These are phyloP conservation scores for Conidiobolus incongruus DNA, from an alignment of 371 early-diverging fungal species.

Conservation along the genomic window DNA sequence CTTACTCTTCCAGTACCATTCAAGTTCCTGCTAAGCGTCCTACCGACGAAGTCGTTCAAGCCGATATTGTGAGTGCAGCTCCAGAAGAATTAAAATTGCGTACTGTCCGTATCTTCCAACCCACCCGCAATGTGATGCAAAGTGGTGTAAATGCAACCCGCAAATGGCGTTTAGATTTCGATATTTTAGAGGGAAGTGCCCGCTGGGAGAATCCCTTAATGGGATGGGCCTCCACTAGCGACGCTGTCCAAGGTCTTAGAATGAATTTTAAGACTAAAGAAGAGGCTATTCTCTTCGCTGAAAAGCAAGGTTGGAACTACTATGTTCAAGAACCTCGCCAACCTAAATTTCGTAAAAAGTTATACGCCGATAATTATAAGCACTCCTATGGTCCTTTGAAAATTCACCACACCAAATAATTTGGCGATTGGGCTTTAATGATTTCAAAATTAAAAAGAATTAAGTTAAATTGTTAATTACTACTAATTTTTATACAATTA, in stretches of 20 bases:
- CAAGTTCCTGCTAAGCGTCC: too few relatives aligned
- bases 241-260: slow-evolving; percentile 61
- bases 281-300: slow-evolving; percentile 78
- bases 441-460: too few relatives aligned
- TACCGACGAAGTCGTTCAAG: not conserved
- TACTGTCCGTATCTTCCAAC: slow-evolving; percentile 66
- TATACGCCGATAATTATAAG: slow-evolving; percentile 80
- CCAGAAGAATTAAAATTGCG: slow-evolving; percentile 27
- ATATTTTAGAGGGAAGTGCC: slow-evolving; percentile 43
- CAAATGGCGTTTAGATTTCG: slow-evolving; percentile 78
- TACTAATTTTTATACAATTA: too few relatives aligned
- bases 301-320: slow-evolving; percentile 85
- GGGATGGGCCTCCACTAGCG: slow-evolving; percentile 81
- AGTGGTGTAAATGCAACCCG: slow-evolving; percentile 52
- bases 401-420: slow-evolving; percentile 65
- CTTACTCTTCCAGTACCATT: too few relatives aligned
- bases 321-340: slow-evolving; percentile 69
- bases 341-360: slow-evolving; percentile 42
- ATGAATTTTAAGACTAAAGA: slow-evolving; percentile 71
- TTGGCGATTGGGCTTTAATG: too few relatives aligned
- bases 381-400: slow-evolving; percentile 53
- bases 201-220: slow-evolving; percentile 86
- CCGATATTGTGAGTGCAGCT: slow-evolving; percentile 1
- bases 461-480: too few relatives aligned
- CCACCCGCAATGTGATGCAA: slow-evolving; percentile 68